Percentiles rank a stretch among this genome's conserved stretches.
Evolutionary conservation across 2,329 filamentous ascomycete species (phyloP).

Genomic region (Colletotrichum truncatum): DNA sequence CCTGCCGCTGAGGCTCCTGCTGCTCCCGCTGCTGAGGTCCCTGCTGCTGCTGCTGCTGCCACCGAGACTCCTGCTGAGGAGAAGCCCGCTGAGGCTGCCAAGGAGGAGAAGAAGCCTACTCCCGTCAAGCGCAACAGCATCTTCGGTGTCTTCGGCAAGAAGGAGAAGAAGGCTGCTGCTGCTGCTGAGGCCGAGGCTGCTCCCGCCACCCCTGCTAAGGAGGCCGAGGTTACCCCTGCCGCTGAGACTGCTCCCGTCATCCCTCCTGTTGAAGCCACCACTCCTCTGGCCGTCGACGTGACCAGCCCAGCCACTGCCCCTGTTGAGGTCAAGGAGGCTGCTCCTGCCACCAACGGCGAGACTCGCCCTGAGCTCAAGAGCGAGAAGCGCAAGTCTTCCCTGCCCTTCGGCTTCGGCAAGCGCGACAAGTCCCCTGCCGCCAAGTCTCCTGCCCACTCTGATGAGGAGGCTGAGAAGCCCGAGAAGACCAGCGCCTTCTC

Average conservation of each 20-base stretch:
- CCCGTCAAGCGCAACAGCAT: constrained; percentile 66
- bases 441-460: constrained; percentile 59
- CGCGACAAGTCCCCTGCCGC: constrained; percentile 46
- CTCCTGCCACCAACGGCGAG: constrained; percentile 59
- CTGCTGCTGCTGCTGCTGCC: constrained; percentile 43
- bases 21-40: constrained; percentile 44
- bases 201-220: constrained; percentile 49
- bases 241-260: constrained; percentile 67
- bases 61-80: constrained; percentile 46
- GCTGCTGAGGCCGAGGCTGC: constrained; percentile 58
- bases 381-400: constrained; percentile 84
- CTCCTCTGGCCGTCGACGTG: constrained; percentile 65
- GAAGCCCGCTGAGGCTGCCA: constrained; percentile 42
- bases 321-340: constrained; percentile 55
- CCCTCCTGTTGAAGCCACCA: constrained; percentile 65
- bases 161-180: constrained; percentile 68
- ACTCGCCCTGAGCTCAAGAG: constrained; percentile 71
- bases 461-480: constrained; percentile 69
- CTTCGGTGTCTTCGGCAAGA: constrained; percentile 63
- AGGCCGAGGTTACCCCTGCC: constrained; percentile 48
- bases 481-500: constrained; percentile 66
- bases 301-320: constrained; percentile 55
- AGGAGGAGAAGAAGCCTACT: constrained; percentile 53
- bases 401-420: constrained; percentile 81
- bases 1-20: constrained; percentile 44